Percentiles rank a stretch among this genome's conserved stretches.
Conservation (phyloP, 257 asterid genomes). For the Eustoma russellianum region DNA sequence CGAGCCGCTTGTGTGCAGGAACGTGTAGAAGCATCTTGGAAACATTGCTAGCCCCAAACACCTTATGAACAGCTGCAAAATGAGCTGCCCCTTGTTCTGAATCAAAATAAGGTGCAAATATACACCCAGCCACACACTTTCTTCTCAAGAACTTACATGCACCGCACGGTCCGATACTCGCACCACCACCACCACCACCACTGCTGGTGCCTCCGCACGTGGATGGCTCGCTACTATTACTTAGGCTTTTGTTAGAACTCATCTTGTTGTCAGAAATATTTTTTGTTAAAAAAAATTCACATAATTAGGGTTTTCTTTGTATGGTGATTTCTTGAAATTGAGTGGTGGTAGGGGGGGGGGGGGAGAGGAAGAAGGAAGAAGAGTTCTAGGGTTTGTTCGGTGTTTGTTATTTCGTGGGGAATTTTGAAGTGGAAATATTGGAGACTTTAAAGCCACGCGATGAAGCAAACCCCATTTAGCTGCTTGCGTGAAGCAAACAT, state of each 20-base stretch:
- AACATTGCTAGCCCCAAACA: constrained; percentile 80
- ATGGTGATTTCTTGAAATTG: neutral
- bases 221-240: constrained; percentile 19
- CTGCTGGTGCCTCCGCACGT: constrained; percentile 16
- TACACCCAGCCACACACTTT: constrained; percentile 68
- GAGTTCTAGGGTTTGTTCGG: constrained; percentile 54
- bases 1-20: neutral
- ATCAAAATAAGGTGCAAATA: constrained; percentile 76
- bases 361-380: neutral
- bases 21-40: constrained; percentile 50
- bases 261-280: constrained; percentile 11
- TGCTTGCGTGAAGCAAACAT: constrained; percentile 99
- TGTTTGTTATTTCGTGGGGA: constrained; percentile 27
- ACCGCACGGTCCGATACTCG: constrained; percentile 77
- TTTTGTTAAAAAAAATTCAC: neutral
- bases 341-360: too few relatives aligned
- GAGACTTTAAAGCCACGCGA: constrained; percentile 97
- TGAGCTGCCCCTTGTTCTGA: constrained; percentile 85
- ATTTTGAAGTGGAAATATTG: constrained; percentile 41
- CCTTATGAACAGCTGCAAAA: constrained; percentile 85
- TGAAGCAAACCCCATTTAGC: constrained; percentile 80
- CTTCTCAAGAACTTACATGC: constrained; percentile 89
- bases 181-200: too few relatives aligned
- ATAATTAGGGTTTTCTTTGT: constrained; percentile 23
- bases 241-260: constrained; percentile 36